A percentile compares a stretch with the other conserved stretches of the same genome.
These are phyloP conservation scores for Colletotrichum noveboracense DNA, from an alignment of 2,329 filamentous ascomycete species.

Conservation along the genomic window DNA sequence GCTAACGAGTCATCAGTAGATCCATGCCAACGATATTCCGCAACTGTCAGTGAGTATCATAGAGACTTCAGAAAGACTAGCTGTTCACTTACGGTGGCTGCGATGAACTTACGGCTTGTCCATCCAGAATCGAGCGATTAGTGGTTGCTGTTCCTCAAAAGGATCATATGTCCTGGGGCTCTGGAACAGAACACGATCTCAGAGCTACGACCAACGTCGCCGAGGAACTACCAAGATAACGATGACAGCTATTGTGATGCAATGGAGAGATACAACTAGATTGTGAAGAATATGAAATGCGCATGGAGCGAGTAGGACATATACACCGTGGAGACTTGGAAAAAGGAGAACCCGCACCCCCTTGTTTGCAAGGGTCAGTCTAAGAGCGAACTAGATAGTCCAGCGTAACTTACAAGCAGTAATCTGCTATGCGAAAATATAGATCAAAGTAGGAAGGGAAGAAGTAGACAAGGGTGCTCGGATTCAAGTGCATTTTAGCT, in stretches of 20 bases:
- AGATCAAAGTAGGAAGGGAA: background rate
- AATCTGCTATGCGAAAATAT: background rate
- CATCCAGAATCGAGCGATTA: background rate
- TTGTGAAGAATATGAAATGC: background rate
- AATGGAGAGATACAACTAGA: background rate
- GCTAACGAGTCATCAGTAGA: background rate
- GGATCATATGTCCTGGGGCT: background rate
- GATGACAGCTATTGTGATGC: background rate
- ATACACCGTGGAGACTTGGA: background rate
- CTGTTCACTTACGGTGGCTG: background rate
- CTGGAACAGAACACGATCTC: background rate
- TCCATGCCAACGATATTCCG: background rate
- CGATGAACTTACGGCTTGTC: background rate
- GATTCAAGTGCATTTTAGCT: background rate
- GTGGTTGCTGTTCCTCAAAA: background rate
- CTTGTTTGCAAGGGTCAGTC: background rate
- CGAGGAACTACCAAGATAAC: background rate
- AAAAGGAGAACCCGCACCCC: background rate
- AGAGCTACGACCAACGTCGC: background rate
- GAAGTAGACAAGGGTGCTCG: background rate
- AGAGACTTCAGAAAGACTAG: background rate
- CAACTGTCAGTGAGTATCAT: background rate
- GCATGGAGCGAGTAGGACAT: background rate
- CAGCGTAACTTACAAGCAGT: background rate
- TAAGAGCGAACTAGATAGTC: rapidly evolving